Conservation (phyloP, 1,284 basidiomycete genomes). For the Cryptococcus neoformans region DNA sequence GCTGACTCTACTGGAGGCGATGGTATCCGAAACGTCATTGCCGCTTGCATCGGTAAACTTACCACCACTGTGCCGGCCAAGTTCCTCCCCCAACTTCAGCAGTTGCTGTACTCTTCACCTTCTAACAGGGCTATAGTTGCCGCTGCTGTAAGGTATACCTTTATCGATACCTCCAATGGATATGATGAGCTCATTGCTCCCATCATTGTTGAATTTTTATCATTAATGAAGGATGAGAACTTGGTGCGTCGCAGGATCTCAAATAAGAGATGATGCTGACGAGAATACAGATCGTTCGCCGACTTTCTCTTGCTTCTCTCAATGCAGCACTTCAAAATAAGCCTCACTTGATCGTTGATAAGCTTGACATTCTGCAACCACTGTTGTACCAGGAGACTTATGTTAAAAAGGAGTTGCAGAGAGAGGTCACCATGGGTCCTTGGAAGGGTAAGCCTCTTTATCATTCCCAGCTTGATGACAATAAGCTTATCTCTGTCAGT, state of each 20-base stretch:
- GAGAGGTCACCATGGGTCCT: slow-evolving; percentile 96
- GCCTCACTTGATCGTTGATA: slow-evolving; percentile 83
- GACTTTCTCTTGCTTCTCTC: slow-evolving; percentile 78
- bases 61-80: slow-evolving; percentile 83
- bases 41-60: slow-evolving; percentile 93
- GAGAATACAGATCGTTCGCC: slow-evolving; percentile 69
- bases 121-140: slow-evolving; percentile 80
- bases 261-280: background rate
- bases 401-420: slow-evolving; percentile 76
- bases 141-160: slow-evolving; percentile 91
- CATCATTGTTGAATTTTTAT: slow-evolving; percentile 83
- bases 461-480: background rate
- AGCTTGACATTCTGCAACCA: slow-evolving; percentile 72
- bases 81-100: slow-evolving; percentile 86
- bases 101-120: slow-evolving; percentile 51
- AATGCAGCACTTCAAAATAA: slow-evolving; percentile 95
- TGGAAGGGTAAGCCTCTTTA: slow-evolving; percentile 65
- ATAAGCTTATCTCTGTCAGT: slow-evolving; percentile 18
- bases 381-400: slow-evolving; percentile 80
- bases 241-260: slow-evolving; percentile 57
- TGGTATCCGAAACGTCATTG: slow-evolving; percentile 87
- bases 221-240: slow-evolving; percentile 78
- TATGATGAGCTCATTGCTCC: slow-evolving; percentile 88
- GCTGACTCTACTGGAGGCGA: slow-evolving; percentile 66
- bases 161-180: slow-evolving; percentile 75